phyloP scores from a whole-genome alignment of 169 alveolate species.

The Eimeria brunetti region DNA sequence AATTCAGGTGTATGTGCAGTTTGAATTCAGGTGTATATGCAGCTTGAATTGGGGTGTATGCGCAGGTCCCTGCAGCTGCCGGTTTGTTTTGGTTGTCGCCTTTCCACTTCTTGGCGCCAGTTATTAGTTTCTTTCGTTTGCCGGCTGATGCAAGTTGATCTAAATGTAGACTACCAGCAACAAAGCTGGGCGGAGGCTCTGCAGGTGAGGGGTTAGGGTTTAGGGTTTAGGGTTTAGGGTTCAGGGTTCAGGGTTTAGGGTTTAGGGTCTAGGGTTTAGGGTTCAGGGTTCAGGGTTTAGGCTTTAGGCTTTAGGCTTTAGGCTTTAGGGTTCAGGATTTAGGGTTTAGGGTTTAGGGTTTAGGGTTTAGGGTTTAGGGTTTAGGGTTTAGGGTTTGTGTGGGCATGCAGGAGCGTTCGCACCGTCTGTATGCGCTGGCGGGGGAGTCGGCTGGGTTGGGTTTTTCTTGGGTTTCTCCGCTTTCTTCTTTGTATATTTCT shows the following conservation, averaged over 20 bases:
- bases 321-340: neutral
- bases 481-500: neutral
- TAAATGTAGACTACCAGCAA: neutral
- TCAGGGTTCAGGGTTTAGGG: conserved; percentile 3
- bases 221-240: conserved; percentile 33
- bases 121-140: conserved; percentile 16
- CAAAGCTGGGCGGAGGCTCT: conserved; percentile 61
- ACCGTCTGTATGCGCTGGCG: conserved; percentile 17
- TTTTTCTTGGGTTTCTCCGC: conserved; percentile 49
- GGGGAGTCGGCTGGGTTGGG: conserved; percentile 30
- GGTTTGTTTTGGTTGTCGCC: neutral
- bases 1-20: too few species aligned
- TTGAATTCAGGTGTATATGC: neutral
- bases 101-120: neutral
- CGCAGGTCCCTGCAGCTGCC: conserved; percentile 26
- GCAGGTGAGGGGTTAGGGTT: conserved; percentile 9
- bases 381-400: neutral
- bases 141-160: neutral
- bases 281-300: neutral
- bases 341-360: conserved; percentile 28
- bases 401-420: conserved; percentile 60
- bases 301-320: neutral
- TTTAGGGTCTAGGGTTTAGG: neutral
- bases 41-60: neutral
- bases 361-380: conserved; percentile 15